Base-by-base conservation (phyloP, 2,329 filamentous ascomycete species). In the Apiospora phragmitis region DNA sequence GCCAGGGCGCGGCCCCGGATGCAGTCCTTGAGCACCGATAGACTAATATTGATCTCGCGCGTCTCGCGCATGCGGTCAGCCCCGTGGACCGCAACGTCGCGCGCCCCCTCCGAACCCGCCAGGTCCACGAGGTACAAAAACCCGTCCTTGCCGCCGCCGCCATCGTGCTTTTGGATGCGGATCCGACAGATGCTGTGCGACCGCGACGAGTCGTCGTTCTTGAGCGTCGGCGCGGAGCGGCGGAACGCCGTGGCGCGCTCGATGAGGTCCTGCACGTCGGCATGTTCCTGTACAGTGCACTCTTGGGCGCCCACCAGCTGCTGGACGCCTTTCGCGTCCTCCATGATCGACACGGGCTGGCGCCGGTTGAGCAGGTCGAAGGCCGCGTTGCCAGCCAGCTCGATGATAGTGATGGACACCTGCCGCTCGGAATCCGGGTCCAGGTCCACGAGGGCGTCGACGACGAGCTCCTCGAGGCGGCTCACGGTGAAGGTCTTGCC, bases 21-120 rank as follows among this genome's bases (percentile, higher is more conserved):
- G 70, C 85, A 88, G 73, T 87, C 86, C 71, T 88, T 87, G 2
- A 88, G 80, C 0, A 84, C 80, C 0, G 85, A 86, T 0, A 87
- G 79, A 71, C 84, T 86, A 11, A 77, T 80, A 73, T 86, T 86
- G 77, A 87, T 86, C 74, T 86, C 82, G 16, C 80, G 78, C 4
- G 83, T 80, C 74, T 86, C 85, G 49, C 81, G 80, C 80, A 86
- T 85, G 8, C 85, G 83, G 38, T 82, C 81, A 1, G 80, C 75
- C 2, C 79, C 79, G 74, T 87, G 84, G 4, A 72, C 72, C 0
- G 76, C 75, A 1, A 81, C 75, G 72, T 87, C 85, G 11, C 84
- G 82, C 1, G 85, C 84, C 0, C 80, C 80, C 72, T 88, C 86
- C 9, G 84, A 86, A 0, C 85, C 85, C 0, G 85, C 85, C 0